Percentiles rank a stretch among this genome's conserved stretches.
Evolutionary conservation across 805 yeast genomes (phyloP).

Genomic region (Huiozyma naganishii): DNA sequence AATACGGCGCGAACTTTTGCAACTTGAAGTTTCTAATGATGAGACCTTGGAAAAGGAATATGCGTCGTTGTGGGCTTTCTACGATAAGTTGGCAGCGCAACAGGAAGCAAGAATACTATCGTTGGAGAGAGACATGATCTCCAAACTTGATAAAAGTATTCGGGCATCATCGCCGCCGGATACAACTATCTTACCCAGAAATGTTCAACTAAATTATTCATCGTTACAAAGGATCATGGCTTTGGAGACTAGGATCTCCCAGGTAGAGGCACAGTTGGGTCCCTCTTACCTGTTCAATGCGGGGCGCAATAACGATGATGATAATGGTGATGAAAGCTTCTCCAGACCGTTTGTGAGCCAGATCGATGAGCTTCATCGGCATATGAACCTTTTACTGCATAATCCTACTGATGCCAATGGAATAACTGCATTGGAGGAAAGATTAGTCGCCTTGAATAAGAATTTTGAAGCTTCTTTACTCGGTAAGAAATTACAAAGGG

Average conservation of each 20-base stretch:
- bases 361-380: constrained; percentile 24
- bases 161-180: too few relatives aligned
- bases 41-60: not conserved
- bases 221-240: constrained; percentile 6
- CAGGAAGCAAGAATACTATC: not conserved
- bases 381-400: constrained; percentile 17
- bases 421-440: not conserved
- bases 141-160: not conserved
- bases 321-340: constrained; percentile 1
- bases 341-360: constrained; percentile 11
- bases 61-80: not conserved
- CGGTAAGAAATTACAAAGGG: constrained; percentile 8
- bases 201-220: constrained; percentile 4
- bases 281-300: too few relatives aligned
- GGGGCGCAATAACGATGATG: too few relatives aligned
- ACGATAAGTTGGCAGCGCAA: not conserved
- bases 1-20: not conserved
- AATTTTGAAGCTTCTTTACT: constrained; percentile 19
- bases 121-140: not conserved
- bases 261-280: constrained; percentile 5
- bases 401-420: constrained; percentile 1
- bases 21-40: not conserved
- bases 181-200: not conserved
- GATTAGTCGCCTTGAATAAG: constrained; percentile 11
- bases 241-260: constrained; percentile 12